These are phyloP conservation scores for Chenopodium suecicum DNA, from an alignment of 148 eudicot species.

Conservation along the genomic window DNA sequence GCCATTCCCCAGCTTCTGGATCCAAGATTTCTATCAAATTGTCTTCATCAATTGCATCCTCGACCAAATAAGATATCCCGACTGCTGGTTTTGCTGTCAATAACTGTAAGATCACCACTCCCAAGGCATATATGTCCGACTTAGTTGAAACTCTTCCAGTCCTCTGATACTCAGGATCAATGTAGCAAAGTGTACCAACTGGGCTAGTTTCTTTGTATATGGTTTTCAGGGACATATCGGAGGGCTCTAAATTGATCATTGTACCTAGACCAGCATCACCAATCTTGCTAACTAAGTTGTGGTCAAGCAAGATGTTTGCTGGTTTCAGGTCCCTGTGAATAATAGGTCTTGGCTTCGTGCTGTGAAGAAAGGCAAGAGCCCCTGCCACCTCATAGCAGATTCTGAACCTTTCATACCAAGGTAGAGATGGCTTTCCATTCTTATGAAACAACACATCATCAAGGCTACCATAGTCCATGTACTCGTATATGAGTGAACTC, in stretches of 20 bases:
- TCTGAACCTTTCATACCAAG: conserved; percentile 78
- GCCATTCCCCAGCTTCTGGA: conserved; percentile 76
- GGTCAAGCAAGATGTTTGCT: conserved; percentile 86
- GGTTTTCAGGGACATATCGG: conserved; percentile 34
- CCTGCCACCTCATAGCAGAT: conserved; percentile 93
- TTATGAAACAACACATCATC: conserved; percentile 64
- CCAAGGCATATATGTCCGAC: conserved; percentile 92
- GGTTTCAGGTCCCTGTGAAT: conserved; percentile 91
- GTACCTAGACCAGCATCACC: conserved; percentile 94
- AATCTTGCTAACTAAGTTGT: conserved; percentile 83
- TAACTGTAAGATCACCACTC: conserved; percentile 79
- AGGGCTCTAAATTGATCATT: conserved; percentile 48
- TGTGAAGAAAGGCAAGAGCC: conserved; percentile 84
- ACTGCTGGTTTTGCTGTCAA: conserved; percentile 75
- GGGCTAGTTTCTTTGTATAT: conserved; percentile 62
- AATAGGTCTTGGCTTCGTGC: conserved; percentile 74
- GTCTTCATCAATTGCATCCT: conserved; percentile 66
- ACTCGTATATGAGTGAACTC: conserved; percentile 85
- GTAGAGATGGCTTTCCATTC: conserved; percentile 56
- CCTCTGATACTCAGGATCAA: conserved; percentile 95
- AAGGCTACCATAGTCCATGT: conserved; percentile 89
- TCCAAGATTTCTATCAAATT: conserved; percentile 54
- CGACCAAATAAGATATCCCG: conserved; percentile 60
- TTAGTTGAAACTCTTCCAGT: conserved; percentile 68
- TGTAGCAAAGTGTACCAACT: conserved; percentile 82